These are phyloP conservation scores for Venustampulla echinocandica DNA, from an alignment of 495 filamentous ascomycete genomes.

Conservation along the genomic window DNA sequence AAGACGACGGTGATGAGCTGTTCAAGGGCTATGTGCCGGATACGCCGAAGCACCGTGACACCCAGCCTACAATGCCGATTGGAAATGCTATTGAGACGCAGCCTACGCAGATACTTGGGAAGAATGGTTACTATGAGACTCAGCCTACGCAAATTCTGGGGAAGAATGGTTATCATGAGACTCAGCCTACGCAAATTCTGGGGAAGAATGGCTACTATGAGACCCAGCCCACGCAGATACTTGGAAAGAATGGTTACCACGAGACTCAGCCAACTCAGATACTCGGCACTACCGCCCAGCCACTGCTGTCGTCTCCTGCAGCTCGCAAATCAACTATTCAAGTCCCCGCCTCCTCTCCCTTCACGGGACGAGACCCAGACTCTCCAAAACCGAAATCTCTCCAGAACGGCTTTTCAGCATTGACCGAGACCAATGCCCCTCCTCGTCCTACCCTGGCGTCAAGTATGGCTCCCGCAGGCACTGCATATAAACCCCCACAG, in stretches of 20 bases:
- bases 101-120: slow-evolving; percentile 58
- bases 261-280: slow-evolving; percentile 69
- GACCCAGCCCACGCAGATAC: slow-evolving; percentile 69
- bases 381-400: background rate
- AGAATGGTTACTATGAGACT: slow-evolving; percentile 4
- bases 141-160: slow-evolving; percentile 66
- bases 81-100: slow-evolving; percentile 41
- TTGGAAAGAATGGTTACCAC: slow-evolving; percentile 24
- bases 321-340: slow-evolving; percentile 48
- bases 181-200: slow-evolving; percentile 68
- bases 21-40: slow-evolving; percentile 35
- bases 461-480: slow-evolving; percentile 70
- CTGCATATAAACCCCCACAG: slow-evolving; percentile 53
- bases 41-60: slow-evolving; percentile 12
- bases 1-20: slow-evolving; percentile 48
- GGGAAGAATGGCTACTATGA: slow-evolving; percentile 16
- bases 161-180: slow-evolving; percentile 25
- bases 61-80: slow-evolving; percentile 65
- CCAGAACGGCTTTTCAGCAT: background rate
- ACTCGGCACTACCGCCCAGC: slow-evolving; percentile 25
- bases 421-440: background rate
- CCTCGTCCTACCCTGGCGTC: slow-evolving; percentile 15
- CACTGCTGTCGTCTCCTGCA: slow-evolving; percentile 23
- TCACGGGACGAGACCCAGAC: slow-evolving; percentile 26
- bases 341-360: slow-evolving; percentile 76